These are phyloP conservation scores for Penicillium sp. DNA, from an alignment of 2,329 filamentous ascomycete species.

Conservation along the genomic window DNA sequence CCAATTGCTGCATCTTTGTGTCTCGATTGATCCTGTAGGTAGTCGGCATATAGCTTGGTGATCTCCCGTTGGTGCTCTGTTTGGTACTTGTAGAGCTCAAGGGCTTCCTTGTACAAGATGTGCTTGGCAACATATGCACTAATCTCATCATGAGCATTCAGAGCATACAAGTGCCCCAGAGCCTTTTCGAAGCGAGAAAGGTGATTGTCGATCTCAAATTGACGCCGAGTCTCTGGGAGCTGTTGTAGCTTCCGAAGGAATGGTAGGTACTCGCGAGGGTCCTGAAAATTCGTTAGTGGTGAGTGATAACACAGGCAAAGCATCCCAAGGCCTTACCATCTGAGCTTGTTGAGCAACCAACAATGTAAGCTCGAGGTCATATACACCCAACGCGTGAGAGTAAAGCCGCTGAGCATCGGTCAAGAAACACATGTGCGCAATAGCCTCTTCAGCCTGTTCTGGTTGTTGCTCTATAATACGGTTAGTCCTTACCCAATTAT, in stretches of 20 bases:
- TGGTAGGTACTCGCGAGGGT: constrained; percentile 88
- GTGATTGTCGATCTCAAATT: constrained; percentile 82
- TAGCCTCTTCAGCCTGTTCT: constrained; percentile 71
- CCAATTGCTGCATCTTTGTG: constrained; percentile 75
- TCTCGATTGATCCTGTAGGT: constrained; percentile 64
- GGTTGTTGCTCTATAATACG: constrained; percentile 47
- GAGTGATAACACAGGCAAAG: background rate
- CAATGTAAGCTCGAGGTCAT: constrained; percentile 80
- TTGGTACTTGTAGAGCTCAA: constrained; percentile 78
- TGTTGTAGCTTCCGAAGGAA: constrained; percentile 82
- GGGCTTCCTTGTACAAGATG: constrained; percentile 64
- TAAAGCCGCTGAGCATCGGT: constrained; percentile 88
- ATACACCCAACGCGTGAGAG: constrained; percentile 79
- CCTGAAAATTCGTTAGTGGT: constrained; percentile 36
- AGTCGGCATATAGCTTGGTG: constrained; percentile 67
- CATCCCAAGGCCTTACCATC: constrained; percentile 42
- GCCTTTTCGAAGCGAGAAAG: constrained; percentile 70
- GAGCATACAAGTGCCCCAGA: constrained; percentile 61
- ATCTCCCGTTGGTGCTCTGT: constrained; percentile 56
- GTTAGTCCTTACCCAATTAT: constrained; percentile 9
- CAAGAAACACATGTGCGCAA: constrained; percentile 95
- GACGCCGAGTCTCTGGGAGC: constrained; percentile 59
- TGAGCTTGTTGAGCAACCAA: constrained; percentile 92
- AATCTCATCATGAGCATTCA: constrained; percentile 69
- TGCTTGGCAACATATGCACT: constrained; percentile 71